These are phyloP conservation scores for Clavispora phyllophila DNA, from an alignment of 805 yeast species.

Conservation along the genomic window DNA sequence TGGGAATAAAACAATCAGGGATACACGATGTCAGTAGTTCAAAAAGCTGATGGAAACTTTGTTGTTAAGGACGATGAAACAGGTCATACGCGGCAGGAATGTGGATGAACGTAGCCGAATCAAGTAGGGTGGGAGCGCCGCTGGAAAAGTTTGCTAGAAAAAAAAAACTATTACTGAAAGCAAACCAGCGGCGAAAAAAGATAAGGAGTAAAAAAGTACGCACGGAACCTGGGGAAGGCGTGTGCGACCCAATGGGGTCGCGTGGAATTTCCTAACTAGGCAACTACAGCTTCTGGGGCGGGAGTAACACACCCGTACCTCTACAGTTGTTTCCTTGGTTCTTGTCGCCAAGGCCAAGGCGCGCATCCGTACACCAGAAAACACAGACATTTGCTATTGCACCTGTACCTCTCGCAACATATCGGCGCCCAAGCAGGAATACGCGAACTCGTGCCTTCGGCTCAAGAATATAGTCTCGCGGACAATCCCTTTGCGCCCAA, in stretches of 20 bases:
- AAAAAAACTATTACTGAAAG: neutral
- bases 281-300: too few species aligned
- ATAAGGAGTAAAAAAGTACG: neutral
- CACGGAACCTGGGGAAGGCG: neutral
- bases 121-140: neutral
- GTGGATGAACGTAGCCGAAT: neutral
- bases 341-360: too few species aligned
- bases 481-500: too few species aligned
- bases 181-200: neutral
- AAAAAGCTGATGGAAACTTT: conserved; percentile 17
- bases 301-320: neutral
- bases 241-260: neutral
- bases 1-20: neutral
- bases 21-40: conserved; percentile 15
- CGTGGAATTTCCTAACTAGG: neutral
- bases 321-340: too few species aligned
- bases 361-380: too few species aligned
- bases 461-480: too few species aligned
- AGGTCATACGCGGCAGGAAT: conserved; percentile 13
- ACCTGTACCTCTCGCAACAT: too few species aligned
- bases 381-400: too few species aligned
- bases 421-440: too few species aligned
- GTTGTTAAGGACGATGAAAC: conserved; percentile 13
- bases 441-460: too few species aligned
- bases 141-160: neutral